Percentiles rank a stretch among this genome's conserved stretches.
Conservation (phyloP, 2,329 filamentous ascomycete species). For the Phialophora macrospora region DNA sequence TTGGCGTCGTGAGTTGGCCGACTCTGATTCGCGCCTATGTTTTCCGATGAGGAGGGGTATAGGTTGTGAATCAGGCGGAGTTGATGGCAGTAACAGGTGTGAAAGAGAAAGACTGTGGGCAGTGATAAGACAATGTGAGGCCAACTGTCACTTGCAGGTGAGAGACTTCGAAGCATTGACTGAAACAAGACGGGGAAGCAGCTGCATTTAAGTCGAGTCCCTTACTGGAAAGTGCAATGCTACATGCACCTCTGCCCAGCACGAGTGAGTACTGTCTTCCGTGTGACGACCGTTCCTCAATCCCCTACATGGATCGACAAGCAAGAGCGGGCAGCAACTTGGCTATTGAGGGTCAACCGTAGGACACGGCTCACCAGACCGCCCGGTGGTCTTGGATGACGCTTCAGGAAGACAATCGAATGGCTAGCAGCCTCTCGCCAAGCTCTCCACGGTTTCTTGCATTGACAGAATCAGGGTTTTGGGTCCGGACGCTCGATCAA, state of each 20-base stretch:
- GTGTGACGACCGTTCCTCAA: not conserved
- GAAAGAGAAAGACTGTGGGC: not conserved
- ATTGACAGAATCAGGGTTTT: slow-evolving; percentile 14
- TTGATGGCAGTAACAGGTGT: not conserved
- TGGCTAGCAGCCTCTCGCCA: slow-evolving; percentile 9
- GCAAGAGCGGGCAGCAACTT: not conserved
- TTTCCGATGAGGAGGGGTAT: not conserved
- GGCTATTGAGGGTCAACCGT: not conserved
- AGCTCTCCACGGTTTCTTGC: not conserved
- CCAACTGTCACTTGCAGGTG: not conserved
- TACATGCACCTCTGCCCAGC: not conserved
- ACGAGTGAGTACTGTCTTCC: not conserved
- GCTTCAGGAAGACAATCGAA: slow-evolving; percentile 1
- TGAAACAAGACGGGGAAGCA: not conserved
- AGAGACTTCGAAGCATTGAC: not conserved
- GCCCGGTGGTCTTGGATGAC: slow-evolving; percentile 9
- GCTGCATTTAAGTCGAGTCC: not conserved
- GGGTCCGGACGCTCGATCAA: not conserved
- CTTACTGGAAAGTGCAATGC: not conserved
- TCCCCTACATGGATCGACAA: not conserved
- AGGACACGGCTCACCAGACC: not conserved
- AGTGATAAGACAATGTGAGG: not conserved
- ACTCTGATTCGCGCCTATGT: not conserved
- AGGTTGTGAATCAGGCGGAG: not conserved
- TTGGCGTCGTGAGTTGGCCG: not conserved